Base-by-base conservation (phyloP, 768 basidiomycete species). In the Pulveroboletus ravenelii region DNA sequence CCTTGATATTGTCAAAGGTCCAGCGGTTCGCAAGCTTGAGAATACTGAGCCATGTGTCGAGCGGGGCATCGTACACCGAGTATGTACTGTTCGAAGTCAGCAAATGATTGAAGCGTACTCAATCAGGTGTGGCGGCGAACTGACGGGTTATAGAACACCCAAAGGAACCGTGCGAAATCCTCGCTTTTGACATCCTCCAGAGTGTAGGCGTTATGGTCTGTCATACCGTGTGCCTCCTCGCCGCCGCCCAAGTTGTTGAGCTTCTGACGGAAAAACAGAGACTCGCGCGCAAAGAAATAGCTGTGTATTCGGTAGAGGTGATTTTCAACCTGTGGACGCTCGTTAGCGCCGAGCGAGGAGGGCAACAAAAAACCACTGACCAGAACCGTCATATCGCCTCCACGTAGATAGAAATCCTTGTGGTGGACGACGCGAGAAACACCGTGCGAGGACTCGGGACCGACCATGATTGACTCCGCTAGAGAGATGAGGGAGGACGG, bases 221-320 rank as follows among this genome's bases (percentile, higher is more conserved):
- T 62, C 1, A 70, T 67, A 2, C 79, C 80, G 1, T 50, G 62
- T 0, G 54, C 58, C 9, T 67, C 52, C 6, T 70, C 70, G 18
- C 71, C 62, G 32, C 6, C 12, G 7, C 65, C 58, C 7, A 74
- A 66, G 15, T 48, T 41, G 5, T 58, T 52, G 35, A 79, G 48
- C 44, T 72, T 67, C 0, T 64, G 61, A 10, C 62, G 63, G 61
- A 85, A 84, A 29, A 67, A 72, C 0, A 64, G 44, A 0, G 83
- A 85, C 45, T 87, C 83, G 0, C 84, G 70, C n/a, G 74, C 72
- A 35, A 87, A 83, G 43, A 85, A 84, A 39, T 78, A 80, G 1
- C 77, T 72, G 51, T 85, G 84, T 0, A 87, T 72, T 1, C 77
- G 69, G 53, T 82, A 87, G 0, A 78, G 66, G 5, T 71, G 64